Evolutionary conservation across 495 filamentous ascomycete species (phyloP).

Genomic region (Xylaria telfairii): DNA sequence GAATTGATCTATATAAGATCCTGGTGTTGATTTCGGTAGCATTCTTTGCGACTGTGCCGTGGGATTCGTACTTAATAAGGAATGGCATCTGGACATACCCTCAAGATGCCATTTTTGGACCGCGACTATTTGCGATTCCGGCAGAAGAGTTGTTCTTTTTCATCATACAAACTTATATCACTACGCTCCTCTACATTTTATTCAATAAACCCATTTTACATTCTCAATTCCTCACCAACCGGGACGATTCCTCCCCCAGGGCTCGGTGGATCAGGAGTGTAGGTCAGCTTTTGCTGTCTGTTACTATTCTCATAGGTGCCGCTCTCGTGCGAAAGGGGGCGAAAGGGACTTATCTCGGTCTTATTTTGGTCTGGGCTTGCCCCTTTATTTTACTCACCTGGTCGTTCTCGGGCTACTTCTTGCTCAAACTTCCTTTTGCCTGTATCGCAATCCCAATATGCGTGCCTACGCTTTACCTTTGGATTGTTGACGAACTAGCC

Average conservation of each 20-base stretch:
- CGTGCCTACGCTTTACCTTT: conserved; percentile 69
- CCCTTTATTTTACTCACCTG: conserved; percentile 68
- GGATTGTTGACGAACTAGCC: conserved; percentile 69
- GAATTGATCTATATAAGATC: conserved; percentile 64
- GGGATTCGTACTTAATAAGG: conserved; percentile 73
- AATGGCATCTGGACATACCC: conserved; percentile 73
- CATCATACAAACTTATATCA: conserved; percentile 76
- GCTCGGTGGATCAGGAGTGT: conserved; percentile 27
- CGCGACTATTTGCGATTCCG: conserved; percentile 63
- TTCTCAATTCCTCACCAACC: conserved; percentile 55
- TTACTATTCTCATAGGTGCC: conserved; percentile 44
- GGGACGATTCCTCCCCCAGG: conserved; percentile 32
- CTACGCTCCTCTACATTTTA: conserved; percentile 67
- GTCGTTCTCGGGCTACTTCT: conserved; percentile 63
- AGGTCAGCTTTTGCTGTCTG: conserved; percentile 51
- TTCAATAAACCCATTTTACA: conserved; percentile 67
- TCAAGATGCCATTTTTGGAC: conserved; percentile 61
- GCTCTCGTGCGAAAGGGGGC: conserved; percentile 49
- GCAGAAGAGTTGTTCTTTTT: conserved; percentile 77
- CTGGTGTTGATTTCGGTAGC: conserved; percentile 61
- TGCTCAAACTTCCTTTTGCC: conserved; percentile 58
- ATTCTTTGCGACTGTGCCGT: conserved; percentile 67
- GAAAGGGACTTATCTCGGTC: conserved; percentile 64
- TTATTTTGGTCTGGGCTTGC: conserved; percentile 70
- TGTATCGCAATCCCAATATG: conserved; percentile 61